Evolutionary conservation across 306 rosid species (phyloP), one percentile per base, ranked within the genome.

Genomic region (Cucurbita argyrosperma): DNA sequence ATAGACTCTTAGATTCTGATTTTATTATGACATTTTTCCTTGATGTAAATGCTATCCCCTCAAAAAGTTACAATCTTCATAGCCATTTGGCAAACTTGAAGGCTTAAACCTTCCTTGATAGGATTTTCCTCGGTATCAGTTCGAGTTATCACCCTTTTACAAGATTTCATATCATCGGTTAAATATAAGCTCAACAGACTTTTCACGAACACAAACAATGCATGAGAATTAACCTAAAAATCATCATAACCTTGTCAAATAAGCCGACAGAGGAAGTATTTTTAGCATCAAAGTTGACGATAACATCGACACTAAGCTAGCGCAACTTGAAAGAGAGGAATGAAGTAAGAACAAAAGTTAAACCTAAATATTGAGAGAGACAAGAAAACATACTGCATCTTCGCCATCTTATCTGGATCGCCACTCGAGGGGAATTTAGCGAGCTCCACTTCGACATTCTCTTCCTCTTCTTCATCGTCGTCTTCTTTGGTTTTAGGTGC

Each of bases 401-500:
- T 89, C 58, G 96, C 96, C 92, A 87, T 87, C 77, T 93, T 89
- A 49, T 76, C 82, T 51, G 98, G 97, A 71, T 93, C 97, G 2
- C 88, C 93, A 12, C 84, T 76, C 4, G 97, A 58, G 35, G 92
- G 89, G 61, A 90, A 79, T 82, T 93, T 93, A 30, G 89, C 83
- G 1, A 93, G 97, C 83, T 93, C 98, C 1, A 90, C 97, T 26
- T 93, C 96, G 85, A 90, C 84, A 78, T 86, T 90, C 75, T 93
- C 98, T 50, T 90, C 97, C 63, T 93, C 98, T 55, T 93, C 98
- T 19, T 90, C 97, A 0, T 90, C 98, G 0, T 93, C 96, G 0
- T 90, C 92, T 0, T 90, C 89, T 70, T 85, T 87, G 77, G 79
- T 81, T 80, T 85, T 79, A 26, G 74, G 54, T 49, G 78, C 72